phyloP scores from a whole-genome alignment of 2,329 filamentous ascomycete species.

The Plectosphaerella plurivora region DNA sequence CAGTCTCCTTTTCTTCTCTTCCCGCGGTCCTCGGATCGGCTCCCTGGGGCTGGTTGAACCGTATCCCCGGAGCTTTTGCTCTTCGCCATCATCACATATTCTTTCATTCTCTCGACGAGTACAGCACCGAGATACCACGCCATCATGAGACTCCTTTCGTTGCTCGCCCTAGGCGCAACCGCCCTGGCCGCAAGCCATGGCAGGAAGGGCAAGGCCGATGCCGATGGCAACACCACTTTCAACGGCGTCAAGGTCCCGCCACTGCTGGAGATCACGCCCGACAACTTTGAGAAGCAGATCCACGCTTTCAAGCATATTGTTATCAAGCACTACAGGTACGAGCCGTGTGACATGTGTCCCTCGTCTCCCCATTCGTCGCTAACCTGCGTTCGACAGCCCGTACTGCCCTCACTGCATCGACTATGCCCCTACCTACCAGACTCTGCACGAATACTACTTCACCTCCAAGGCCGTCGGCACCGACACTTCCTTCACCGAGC shows the following conservation, averaged over 20 bases:
- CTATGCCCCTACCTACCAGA: constrained; percentile 84
- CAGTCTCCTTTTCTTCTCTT: constrained; percentile 5
- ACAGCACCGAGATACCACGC: not conserved
- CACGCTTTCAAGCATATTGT: constrained; percentile 49
- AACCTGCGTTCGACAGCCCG: constrained; percentile 34
- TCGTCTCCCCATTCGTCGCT: constrained; percentile 13
- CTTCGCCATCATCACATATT: constrained; percentile 2
- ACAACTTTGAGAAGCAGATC: constrained; percentile 52
- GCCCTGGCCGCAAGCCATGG: constrained; percentile 32
- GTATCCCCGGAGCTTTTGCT: not conserved
- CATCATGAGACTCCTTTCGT: constrained; percentile 40
- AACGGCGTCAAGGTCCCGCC: constrained; percentile 64
- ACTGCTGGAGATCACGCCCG: constrained; percentile 53
- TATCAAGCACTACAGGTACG: constrained; percentile 66
- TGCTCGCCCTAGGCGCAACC: constrained; percentile 43
- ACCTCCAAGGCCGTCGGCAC: constrained; percentile 68
- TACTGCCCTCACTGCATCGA: constrained; percentile 69
- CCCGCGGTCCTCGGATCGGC: constrained; percentile 10
- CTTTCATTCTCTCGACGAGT: constrained; percentile 6
- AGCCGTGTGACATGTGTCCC: not conserved
- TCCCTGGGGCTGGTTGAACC: too few species aligned
- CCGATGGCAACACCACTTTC: constrained; percentile 50
- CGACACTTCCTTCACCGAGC: constrained; percentile 64
- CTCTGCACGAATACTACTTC: constrained; percentile 90
- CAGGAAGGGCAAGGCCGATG: constrained; percentile 29